Evolutionary conservation across 2,329 filamentous ascomycete species (phyloP), one percentile per base, ranked within the genome.

Genomic region (Colletotrichum cereale): DNA sequence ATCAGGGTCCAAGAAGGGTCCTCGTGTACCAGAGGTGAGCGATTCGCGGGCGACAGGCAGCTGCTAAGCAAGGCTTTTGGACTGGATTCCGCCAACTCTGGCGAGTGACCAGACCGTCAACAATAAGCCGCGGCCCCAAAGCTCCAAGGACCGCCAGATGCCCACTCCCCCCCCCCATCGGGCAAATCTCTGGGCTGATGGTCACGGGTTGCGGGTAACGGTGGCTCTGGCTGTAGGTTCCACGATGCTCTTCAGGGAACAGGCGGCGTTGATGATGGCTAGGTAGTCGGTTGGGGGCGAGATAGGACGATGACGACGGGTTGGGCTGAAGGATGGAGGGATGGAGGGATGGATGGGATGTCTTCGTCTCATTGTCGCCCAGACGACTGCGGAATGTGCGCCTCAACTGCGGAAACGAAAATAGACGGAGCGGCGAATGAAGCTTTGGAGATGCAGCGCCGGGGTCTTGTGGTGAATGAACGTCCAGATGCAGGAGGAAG

Each of bases 1-100:
- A 71, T 71, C 65, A 71, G 68, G 68, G 68, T 71, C 60, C 44
- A 62, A 34, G n/a, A 48, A 34, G 60, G 60, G 60, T 62, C 44
- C 44, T 26, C 21, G 26, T 34, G 38, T 21, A 16, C 14, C 47
- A 62, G 21, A 34, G 24, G n/a, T 53, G 48, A 16, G 12, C 29
- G 31, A 36, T 16, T 2, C 2, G 47, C 12, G 24, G 48, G 48
- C 31, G 4, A 24, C 52, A n/a, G 31, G 21, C 52, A 55, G 53
- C 21, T 14, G 21, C 14, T 56, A 38, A 36, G 47, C 48, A 63
- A 29, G 48, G 61, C 61, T n/a, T 53, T 38, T n/a, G 44, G 60
- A 26, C 18, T 40, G 10, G 31, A 52, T 50, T 62, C 60, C n/a
- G n/a, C n/a, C n/a, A n/a, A n/a, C n/a, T n/a, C n/a, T 50, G 31